These are phyloP conservation scores for Hydrangea macrophylla DNA, from an alignment of 148 eudicot species.

Conservation along the genomic window DNA sequence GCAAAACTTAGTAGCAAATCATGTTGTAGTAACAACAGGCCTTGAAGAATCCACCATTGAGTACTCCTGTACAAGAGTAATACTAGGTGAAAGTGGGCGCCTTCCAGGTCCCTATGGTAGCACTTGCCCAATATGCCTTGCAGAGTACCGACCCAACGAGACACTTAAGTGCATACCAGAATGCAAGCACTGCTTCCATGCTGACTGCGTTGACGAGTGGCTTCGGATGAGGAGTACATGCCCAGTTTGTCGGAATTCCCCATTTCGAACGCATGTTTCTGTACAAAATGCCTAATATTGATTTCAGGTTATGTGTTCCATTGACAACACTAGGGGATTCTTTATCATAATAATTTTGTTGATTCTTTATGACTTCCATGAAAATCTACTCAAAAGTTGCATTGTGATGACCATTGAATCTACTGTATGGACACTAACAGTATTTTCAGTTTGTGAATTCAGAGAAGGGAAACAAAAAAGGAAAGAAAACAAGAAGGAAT, in stretches of 20 bases:
- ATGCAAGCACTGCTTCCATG: conserved; percentile 84
- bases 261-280: conserved; percentile 26
- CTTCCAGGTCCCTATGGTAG: conserved; percentile 62
- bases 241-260: conserved; percentile 74
- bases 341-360: neutral
- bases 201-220: conserved; percentile 89
- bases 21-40: conserved; percentile 30
- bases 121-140: conserved; percentile 76
- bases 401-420: no score
- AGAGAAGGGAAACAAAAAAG: no score
- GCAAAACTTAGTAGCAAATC: conserved; percentile 15
- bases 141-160: conserved; percentile 61
- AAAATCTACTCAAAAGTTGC: neutral
- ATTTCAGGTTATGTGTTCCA: neutral
- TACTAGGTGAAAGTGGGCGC: conserved; percentile 73
- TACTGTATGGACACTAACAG: no score
- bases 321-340: neutral
- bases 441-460: no score
- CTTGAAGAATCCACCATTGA: conserved; percentile 80
- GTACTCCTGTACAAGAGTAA: conserved; percentile 63
- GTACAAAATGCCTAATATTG: neutral
- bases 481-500: no score
- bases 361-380: neutral
- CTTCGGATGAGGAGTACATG: conserved; percentile 55
- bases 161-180: conserved; percentile 67